These are phyloP conservation scores for Quercus agrifolia DNA, from an alignment of 306 rosid species.

Conservation along the genomic window DNA sequence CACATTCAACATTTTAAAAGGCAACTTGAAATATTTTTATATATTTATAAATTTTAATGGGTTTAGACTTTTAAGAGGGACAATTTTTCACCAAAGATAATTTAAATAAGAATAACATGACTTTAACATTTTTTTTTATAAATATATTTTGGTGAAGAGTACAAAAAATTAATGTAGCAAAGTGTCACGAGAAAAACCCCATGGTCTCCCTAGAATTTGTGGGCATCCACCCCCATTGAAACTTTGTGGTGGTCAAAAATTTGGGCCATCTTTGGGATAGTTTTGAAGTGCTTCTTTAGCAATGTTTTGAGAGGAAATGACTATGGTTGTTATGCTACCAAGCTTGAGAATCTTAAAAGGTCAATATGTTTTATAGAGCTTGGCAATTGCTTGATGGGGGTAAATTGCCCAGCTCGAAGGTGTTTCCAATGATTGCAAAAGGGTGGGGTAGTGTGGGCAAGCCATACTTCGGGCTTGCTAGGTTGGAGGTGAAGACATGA, in stretches of 20 bases:
- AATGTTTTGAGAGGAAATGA: slow-evolving; percentile 17
- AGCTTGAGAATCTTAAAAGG: slow-evolving; percentile 29
- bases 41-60: too few species aligned
- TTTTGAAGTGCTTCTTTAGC: slow-evolving; percentile 24
- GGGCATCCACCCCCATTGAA: slow-evolving; percentile 26
- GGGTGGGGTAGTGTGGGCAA: slow-evolving; percentile 23
- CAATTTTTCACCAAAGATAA: too few species aligned
- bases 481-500: too few species aligned
- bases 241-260: slow-evolving; percentile 10
- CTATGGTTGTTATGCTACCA: slow-evolving; percentile 30
- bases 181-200: too few species aligned
- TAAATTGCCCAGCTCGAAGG: slow-evolving; percentile 25
- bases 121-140: too few species aligned
- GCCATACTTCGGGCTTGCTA: too few species aligned
- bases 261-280: not conserved
- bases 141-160: too few species aligned
- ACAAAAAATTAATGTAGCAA: too few species aligned
- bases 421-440: slow-evolving; percentile 26
- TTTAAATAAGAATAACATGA: too few species aligned
- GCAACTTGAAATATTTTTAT: too few species aligned
- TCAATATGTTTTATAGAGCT: slow-evolving; percentile 26
- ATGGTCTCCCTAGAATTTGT: not conserved
- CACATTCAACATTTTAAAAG: too few species aligned
- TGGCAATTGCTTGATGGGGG: slow-evolving; percentile 29
- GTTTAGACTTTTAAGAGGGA: too few species aligned